Conservation (phyloP, 129 eudicot genomes). For the carrot (Daucus carota) region DH1_v3.0 NC_030388.2:32867501-32868000, state of each 20-base stretch:
- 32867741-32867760: neutral
- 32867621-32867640: neutral
- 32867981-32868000: neutral
- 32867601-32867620: neutral
- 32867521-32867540: neutral
- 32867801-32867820: neutral
- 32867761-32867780: neutral
- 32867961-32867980: too few relatives aligned
- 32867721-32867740: neutral
- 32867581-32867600: neutral
- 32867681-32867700: conserved; percentile 17
- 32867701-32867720: conserved; percentile 1
- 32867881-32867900: conserved; percentile 94
- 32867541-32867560: neutral
- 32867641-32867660: neutral
- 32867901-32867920: conserved; percentile 37
- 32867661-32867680: neutral
- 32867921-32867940: neutral
- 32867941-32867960: neutral
- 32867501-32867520: neutral
- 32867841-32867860: conserved; percentile 29
- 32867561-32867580: neutral
- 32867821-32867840: neutral
- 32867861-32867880: conserved; percentile 93
- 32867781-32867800: conserved; percentile 16